Evolutionary conservation across 495 filamentous ascomycete species (phyloP).

Genomic region (Lepidopterella palustris): DNA sequence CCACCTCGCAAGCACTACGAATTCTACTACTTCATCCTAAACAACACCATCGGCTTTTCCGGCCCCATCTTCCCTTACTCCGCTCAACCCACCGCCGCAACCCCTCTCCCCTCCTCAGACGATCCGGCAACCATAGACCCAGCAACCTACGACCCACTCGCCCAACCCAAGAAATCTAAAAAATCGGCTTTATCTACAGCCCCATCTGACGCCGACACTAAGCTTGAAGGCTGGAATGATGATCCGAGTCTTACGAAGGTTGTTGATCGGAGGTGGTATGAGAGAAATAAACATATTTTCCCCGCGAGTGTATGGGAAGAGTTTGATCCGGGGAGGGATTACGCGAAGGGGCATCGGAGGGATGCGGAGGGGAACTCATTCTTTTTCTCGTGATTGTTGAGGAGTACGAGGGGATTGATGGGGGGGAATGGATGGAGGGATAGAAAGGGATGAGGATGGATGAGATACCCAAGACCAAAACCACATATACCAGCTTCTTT

Average conservation of each 20-base stretch:
- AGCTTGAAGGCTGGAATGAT: conserved; percentile 71
- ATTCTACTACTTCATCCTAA: conserved; percentile 93
- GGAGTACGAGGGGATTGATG: too few relatives aligned
- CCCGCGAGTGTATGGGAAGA: conserved; percentile 60
- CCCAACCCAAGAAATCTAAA: conserved; percentile 40
- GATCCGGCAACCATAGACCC: conserved; percentile 5
- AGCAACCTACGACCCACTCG: conserved; percentile 42
- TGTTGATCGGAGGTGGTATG: conserved; percentile 93
- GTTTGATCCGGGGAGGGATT: conserved; percentile 84
- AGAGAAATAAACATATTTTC: conserved; percentile 41
- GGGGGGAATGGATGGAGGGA: too few relatives aligned
- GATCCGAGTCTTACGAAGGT: conserved; percentile 87
- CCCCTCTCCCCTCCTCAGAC: conserved; percentile 12
- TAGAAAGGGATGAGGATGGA: too few relatives aligned
- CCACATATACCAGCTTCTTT: too few relatives aligned
- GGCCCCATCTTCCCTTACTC: conserved; percentile 76
- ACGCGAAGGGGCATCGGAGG: conserved; percentile 69
- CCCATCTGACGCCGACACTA: conserved; percentile 24
- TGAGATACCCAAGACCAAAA: too few relatives aligned
- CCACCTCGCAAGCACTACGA: conserved; percentile 80
- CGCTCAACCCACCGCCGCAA: conserved; percentile 34
- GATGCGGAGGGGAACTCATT: conserved; percentile 87
- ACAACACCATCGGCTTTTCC: conserved; percentile 67
- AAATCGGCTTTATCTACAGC: conserved; percentile 17
- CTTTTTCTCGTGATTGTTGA: conserved; percentile 61